Evolutionary conservation across 2,329 filamentous ascomycete species (phyloP), one percentile per base, ranked within the genome.

Genomic region (Trichoderma sp.): DNA sequence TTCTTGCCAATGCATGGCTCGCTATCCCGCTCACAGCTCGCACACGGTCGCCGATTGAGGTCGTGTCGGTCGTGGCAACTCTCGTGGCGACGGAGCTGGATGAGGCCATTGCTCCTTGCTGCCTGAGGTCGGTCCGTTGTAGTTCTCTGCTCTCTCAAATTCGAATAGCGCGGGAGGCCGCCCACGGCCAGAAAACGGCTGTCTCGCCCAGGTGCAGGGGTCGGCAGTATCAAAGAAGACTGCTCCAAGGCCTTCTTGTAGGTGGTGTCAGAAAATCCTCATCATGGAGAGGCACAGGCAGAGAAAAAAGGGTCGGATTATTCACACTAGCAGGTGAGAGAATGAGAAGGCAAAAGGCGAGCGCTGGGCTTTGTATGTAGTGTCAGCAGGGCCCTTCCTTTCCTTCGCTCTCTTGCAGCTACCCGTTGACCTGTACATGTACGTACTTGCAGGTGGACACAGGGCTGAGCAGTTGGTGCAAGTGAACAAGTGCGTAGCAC

Each of bases 1-100:
- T 77, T 77, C 78, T 79, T 12, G 35, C 63, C 33, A 76, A 8
- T 27, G 69, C 75, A 76, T 74, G 62, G 14, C 71, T 74, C 38
- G 71, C 68, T 60, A 67, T 66, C 16, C 16, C 35, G 8, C 65
- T 73, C 27, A 21, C 65, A 18, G 60, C 65, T 24, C 59, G 63
- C 12, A 62, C 31, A 8, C 33, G 45, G 59, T 59, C 11, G 21
- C 62, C 45, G 38, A 50, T 60, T n/a, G 56, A 31, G 12, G 24
- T 53, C 38, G 45, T 45, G 50, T 67, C 63, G 53, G 60, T 65
- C 16, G 71, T 38, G 62, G 27, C 62, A 45, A 64, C 60, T 50
- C 14, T 60, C 45, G 45, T 24, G 62, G 31, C 33, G 66, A 63
- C 24, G 38, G 73, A 67, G 56, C 29, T 38, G 64, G 56, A 38